These are phyloP conservation scores for Emericellopsis cladophorae DNA, from an alignment of 2,329 filamentous ascomycete genomes.

Conservation along the genomic window DNA sequence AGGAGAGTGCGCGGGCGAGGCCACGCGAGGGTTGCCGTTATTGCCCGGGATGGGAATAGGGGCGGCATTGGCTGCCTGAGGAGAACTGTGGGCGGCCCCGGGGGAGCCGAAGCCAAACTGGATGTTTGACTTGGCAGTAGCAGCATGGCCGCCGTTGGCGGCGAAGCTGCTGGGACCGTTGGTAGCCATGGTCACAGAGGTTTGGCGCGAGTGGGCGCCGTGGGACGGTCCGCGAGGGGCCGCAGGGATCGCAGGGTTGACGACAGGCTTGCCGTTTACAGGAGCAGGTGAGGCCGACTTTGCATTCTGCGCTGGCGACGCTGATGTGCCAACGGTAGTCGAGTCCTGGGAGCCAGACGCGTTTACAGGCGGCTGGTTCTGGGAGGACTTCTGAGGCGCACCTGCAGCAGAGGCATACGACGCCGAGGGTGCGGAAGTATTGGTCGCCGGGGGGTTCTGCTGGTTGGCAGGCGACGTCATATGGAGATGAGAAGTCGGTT, in stretches of 20 bases:
- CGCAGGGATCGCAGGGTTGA: constrained; percentile 55
- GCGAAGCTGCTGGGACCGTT: constrained; percentile 65
- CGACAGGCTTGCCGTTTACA: constrained; percentile 73
- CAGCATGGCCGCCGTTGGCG: constrained; percentile 56
- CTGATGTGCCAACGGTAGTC: constrained; percentile 42
- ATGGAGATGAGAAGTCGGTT: constrained; percentile 18
- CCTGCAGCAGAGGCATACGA: constrained; percentile 58
- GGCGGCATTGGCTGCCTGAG: constrained; percentile 40
- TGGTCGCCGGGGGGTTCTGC: constrained; percentile 44
- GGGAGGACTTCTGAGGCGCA: constrained; percentile 48
- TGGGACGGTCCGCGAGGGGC: constrained; percentile 57
- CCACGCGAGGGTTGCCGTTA: constrained; percentile 49
- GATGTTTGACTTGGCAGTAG: constrained; percentile 50
- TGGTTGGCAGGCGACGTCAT: constrained; percentile 50
- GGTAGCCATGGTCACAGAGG: constrained; percentile 83
- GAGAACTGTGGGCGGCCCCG: constrained; percentile 53
- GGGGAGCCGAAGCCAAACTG: constrained; percentile 76
- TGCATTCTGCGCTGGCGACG: constrained; percentile 39
- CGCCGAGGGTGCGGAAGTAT: constrained; percentile 42
- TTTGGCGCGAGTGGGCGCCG: constrained; percentile 71
- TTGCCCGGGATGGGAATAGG: constrained; percentile 51
- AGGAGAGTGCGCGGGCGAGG: constrained; percentile 78
- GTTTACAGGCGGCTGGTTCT: constrained; percentile 46
- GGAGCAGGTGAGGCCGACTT: constrained; percentile 58
- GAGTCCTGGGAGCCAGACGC: constrained; percentile 38